Percentiles rank a stretch among this genome's conserved stretches.
Conservation (phyloP, 1,284 basidiomycete species). For the Filobasidium uniguttulatum region DNA sequence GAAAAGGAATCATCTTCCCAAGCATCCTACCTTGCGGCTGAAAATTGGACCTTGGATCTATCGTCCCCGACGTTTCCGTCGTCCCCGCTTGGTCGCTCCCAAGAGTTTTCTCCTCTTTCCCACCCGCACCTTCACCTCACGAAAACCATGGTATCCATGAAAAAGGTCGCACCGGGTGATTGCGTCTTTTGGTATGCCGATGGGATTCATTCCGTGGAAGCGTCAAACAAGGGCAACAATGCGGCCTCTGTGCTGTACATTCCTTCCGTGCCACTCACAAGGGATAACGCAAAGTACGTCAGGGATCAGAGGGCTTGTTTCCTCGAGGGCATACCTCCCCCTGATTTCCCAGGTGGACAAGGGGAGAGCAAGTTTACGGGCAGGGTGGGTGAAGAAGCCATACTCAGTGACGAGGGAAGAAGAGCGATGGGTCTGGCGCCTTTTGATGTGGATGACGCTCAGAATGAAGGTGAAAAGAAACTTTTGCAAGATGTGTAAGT, state of each 20-base stretch:
- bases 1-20: neutral
- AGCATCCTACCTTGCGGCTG: constrained; percentile 38
- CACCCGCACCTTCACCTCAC: constrained; percentile 58
- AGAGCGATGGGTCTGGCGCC: constrained; percentile 37
- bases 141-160: constrained; percentile 58
- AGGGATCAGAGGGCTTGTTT: constrained; percentile 48
- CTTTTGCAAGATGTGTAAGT: neutral
- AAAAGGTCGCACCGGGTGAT: constrained; percentile 59
- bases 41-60: constrained; percentile 52
- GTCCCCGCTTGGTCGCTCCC: constrained; percentile 47
- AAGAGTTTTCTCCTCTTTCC: constrained; percentile 48
- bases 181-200: constrained; percentile 47
- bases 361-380: constrained; percentile 51
- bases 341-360: constrained; percentile 61
- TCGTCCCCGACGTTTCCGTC: constrained; percentile 51
- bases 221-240: constrained; percentile 44
- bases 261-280: constrained; percentile 56
- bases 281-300: constrained; percentile 52
- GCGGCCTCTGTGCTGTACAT: constrained; percentile 70
- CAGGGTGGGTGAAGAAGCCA: constrained; percentile 40
- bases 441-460: constrained; percentile 16
- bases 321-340: constrained; percentile 45
- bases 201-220: constrained; percentile 58
- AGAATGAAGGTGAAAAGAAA: constrained; percentile 2
- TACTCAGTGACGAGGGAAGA: constrained; percentile 41